Evolutionary conservation across 805 yeast genomes (phyloP).

Genomic region (Tetrapisispora namnaoensis): DNA sequence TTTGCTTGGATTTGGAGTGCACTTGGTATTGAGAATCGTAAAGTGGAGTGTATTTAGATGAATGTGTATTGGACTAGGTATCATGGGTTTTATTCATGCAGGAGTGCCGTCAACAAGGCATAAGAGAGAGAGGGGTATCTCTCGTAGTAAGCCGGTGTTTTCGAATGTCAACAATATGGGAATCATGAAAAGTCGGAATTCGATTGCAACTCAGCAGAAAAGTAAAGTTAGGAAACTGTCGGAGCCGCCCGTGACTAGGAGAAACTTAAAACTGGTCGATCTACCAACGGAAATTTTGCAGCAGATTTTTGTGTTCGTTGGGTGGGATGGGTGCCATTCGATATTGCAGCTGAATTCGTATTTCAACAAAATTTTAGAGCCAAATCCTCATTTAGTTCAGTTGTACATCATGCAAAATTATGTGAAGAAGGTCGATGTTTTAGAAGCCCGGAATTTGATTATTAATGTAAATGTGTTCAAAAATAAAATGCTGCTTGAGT

Average conservation of each 20-base stretch:
- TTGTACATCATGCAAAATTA: conserved; percentile 3
- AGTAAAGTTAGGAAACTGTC: not conserved
- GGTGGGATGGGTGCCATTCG: conserved; percentile 2
- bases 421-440: conserved; percentile 1
- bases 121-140: not conserved
- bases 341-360: conserved; percentile 8
- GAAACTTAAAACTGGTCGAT: not conserved
- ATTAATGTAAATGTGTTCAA: conserved; percentile 6
- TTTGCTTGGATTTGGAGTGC: too few relatives aligned
- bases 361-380: conserved; percentile 12
- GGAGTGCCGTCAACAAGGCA: conserved; percentile 1
- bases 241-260: not conserved
- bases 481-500: conserved; percentile 3
- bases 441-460: not conserved
- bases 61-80: not conserved
- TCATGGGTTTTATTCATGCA: not conserved
- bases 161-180: not conserved
- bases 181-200: not conserved
- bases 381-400: conserved; percentile 8
- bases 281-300: conserved; percentile 12
- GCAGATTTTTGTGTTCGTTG: conserved; percentile 7
- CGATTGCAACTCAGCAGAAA: not conserved
- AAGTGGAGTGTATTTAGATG: not conserved
- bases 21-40: not conserved
- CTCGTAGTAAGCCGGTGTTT: not conserved